Conservation (phyloP, 176 grass and related monocot species). For the Triticum dicoccoides region DNA sequence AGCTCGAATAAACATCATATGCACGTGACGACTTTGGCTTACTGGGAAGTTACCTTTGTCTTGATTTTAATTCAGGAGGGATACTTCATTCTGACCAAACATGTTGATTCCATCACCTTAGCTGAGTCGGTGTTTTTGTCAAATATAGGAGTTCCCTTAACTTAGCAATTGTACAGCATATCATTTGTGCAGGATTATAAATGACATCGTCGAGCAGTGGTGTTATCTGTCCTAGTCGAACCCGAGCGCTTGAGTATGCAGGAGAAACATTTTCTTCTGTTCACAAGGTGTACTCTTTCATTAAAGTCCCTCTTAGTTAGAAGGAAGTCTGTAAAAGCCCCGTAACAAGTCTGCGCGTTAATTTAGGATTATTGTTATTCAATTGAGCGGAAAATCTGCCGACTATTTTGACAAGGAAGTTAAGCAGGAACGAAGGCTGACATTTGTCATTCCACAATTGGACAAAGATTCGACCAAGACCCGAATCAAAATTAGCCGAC, state of each 20-base stretch:
- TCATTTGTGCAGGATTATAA: conserved; percentile 18
- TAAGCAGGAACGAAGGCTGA: too few species aligned
- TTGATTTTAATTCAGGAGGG: conserved; percentile 6
- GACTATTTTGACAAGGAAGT: too few species aligned
- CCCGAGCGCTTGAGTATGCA: conserved; percentile 27
- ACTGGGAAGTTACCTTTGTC: conserved; percentile 30
- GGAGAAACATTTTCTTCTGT: conserved; percentile 52
- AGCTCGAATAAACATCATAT: conserved; percentile 63
- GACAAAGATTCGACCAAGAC: too few species aligned
- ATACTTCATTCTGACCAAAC: conserved; percentile 4
- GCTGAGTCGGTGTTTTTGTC: conserved; percentile 14
- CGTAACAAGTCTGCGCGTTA: too few species aligned
- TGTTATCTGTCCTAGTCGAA: conserved; percentile 39
- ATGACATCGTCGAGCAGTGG: conserved; percentile 50
- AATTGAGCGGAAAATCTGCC: too few species aligned
- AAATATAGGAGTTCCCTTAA: background rate
- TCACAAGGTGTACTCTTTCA: conserved; percentile 47
- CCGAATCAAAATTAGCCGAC: too few species aligned
- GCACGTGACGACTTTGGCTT: conserved; percentile 61
- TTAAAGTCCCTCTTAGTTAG: too few species aligned
- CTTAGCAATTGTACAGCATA: conserved; percentile 1
- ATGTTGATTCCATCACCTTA: conserved; percentile 19
- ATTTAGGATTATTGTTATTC: too few species aligned
- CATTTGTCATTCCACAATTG: too few species aligned
- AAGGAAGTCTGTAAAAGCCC: too few species aligned